Percentiles rank a stretch among this genome's conserved stretches.
Conservation (phyloP, 805 yeast species). For the Yarrowia alimentaria region DNA sequence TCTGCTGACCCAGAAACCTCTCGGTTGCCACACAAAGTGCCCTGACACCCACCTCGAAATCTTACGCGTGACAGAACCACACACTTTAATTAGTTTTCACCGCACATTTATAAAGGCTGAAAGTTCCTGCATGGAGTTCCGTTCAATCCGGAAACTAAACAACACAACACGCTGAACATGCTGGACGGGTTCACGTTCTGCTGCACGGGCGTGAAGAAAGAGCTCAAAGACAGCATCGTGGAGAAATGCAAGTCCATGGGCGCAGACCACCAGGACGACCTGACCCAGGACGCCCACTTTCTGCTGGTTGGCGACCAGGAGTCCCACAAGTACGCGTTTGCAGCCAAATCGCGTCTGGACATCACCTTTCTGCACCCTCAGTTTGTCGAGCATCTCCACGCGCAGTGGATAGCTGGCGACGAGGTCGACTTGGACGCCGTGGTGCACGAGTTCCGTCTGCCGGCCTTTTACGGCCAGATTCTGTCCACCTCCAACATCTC, state of each 20-base stretch:
- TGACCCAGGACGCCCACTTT: constrained; percentile 52
- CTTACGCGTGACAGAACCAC: too few species aligned
- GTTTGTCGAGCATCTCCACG: constrained; percentile 47
- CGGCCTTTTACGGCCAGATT: constrained; percentile 7
- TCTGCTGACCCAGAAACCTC: too few species aligned
- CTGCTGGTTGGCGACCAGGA: constrained; percentile 53
- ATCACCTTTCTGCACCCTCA: constrained; percentile 54
- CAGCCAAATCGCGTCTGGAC: constrained; percentile 48
- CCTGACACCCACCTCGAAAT: too few species aligned
- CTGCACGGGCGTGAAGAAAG: constrained; percentile 20
- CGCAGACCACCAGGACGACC: constrained; percentile 47
- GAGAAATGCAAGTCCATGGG: constrained; percentile 47
- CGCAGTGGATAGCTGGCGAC: constrained; percentile 54
- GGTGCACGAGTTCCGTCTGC: constrained; percentile 9
- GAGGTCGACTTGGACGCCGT: constrained; percentile 37
- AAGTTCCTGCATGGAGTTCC: too few species aligned
- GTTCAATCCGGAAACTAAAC: too few species aligned
- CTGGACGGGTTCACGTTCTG: constrained; percentile 22
- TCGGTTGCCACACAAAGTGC: too few species aligned
- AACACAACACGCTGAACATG: constrained; percentile 10
- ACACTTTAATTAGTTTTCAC: too few species aligned
- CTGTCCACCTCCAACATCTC: constrained; percentile 27
- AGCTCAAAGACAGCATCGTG: constrained; percentile 37
- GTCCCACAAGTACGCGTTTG: constrained; percentile 55
- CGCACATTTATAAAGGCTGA: too few species aligned